phyloP scores from a whole-genome alignment of 495 filamentous ascomycete species.

The Venustampulla echinocandica region DNA sequence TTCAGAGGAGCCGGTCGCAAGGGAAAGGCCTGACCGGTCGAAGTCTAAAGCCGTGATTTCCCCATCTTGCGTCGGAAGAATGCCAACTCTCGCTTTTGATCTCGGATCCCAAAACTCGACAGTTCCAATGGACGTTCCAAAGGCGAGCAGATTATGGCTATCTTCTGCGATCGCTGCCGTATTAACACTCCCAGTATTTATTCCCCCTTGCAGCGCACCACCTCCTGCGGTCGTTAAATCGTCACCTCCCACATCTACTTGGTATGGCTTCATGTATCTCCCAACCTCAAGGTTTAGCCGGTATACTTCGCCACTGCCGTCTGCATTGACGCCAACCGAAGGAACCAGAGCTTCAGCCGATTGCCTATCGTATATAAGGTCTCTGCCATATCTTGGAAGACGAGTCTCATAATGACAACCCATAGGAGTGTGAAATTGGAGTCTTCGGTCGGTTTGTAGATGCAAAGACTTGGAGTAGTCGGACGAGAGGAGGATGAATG shows the following conservation, averaged over 20 bases:
- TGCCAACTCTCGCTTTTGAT: slow-evolving; percentile 69
- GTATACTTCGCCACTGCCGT: slow-evolving; percentile 85
- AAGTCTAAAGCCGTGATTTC: slow-evolving; percentile 87
- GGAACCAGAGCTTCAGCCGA: slow-evolving; percentile 82
- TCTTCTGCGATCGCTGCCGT: slow-evolving; percentile 80
- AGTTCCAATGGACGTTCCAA: slow-evolving; percentile 91
- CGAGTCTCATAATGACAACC: slow-evolving; percentile 83
- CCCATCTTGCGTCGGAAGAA: slow-evolving; percentile 54
- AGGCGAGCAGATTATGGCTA: slow-evolving; percentile 84
- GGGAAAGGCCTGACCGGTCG: slow-evolving; percentile 70
- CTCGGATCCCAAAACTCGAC: slow-evolving; percentile 95
- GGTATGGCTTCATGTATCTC: slow-evolving; percentile 73
- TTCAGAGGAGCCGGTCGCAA: slow-evolving; percentile 80
- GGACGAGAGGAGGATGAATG: slow-evolving; percentile 81
- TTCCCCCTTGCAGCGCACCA: slow-evolving; percentile 71
- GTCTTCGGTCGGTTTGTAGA: slow-evolving; percentile 78
- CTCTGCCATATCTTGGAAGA: slow-evolving; percentile 85
- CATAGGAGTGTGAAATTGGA: slow-evolving; percentile 89
- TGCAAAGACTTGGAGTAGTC: slow-evolving; percentile 96
- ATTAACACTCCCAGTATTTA: slow-evolving; percentile 78
- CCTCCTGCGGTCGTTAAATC: slow-evolving; percentile 54
- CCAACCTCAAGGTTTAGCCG: slow-evolving; percentile 84
- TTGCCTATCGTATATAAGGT: slow-evolving; percentile 76
- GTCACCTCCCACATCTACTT: slow-evolving; percentile 78
- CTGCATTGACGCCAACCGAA: slow-evolving; percentile 74